phyloP scores from a whole-genome alignment of 1,284 basidiomycete genomes.

The Boletus semigastroideus region DNA sequence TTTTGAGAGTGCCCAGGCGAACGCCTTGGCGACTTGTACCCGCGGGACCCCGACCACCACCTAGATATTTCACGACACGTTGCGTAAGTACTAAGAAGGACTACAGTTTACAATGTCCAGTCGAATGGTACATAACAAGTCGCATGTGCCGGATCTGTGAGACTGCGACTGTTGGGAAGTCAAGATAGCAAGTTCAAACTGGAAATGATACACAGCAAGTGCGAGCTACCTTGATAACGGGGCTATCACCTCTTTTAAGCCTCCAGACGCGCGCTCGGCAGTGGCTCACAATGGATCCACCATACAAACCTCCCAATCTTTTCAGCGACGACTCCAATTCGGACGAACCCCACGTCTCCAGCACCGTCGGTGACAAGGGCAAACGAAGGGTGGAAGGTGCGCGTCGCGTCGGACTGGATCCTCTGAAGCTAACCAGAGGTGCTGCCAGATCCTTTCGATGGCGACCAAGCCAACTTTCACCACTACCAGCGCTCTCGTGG shows the following conservation, averaged over 20 bases:
- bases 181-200: too few relatives aligned
- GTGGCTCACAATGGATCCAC: constrained; percentile 1
- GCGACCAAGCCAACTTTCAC: background rate
- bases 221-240: too few relatives aligned
- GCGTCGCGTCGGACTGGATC: background rate
- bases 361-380: constrained; percentile 22
- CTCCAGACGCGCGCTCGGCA: background rate
- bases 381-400: constrained; percentile 24
- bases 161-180: too few relatives aligned
- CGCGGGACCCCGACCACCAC: constrained; percentile 1
- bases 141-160: too few relatives aligned
- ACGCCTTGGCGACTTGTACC: too few relatives aligned
- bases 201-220: too few relatives aligned
- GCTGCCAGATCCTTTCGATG: constrained; percentile 13
- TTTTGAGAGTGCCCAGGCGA: too few relatives aligned
- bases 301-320: constrained; percentile 14
- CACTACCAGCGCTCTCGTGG: background rate
- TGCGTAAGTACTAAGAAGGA: too few relatives aligned
- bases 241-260: background rate
- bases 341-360: background rate
- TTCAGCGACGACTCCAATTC: constrained; percentile 6
- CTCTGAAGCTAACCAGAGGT: background rate
- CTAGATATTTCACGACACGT: too few relatives aligned
- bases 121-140: too few relatives aligned
- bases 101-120: too few relatives aligned